phyloP scores from a whole-genome alignment of 2,329 filamentous ascomycete species.

The Coniochaeta hoffmannii region DNA sequence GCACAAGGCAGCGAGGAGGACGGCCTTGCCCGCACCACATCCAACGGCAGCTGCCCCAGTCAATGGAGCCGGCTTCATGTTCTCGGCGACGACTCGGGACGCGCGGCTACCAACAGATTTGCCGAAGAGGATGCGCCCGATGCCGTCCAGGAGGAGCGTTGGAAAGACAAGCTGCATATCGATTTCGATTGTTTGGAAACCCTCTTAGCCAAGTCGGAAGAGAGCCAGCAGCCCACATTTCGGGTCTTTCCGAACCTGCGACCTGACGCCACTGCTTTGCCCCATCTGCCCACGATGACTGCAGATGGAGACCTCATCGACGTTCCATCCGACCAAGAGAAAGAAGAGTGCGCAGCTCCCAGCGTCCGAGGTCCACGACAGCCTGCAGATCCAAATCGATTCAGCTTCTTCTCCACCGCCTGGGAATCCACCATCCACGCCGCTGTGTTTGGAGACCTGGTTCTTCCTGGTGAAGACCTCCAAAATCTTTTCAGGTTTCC shows the following conservation, averaged over 20 bases:
- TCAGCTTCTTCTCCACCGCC: constrained; percentile 95
- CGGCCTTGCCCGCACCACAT: constrained; percentile 62
- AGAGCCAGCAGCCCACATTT: too few relatives aligned
- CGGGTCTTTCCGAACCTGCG: constrained; percentile 58
- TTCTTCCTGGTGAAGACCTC: constrained; percentile 84
- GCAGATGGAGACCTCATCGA: constrained; percentile 50
- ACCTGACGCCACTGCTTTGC: constrained; percentile 16
- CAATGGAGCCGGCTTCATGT: constrained; percentile 50
- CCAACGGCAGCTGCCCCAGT: constrained; percentile 58
- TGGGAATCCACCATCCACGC: constrained; percentile 92
- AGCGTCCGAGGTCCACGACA: constrained; percentile 54
- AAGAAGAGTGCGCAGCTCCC: constrained; percentile 26
- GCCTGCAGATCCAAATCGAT: too few relatives aligned
- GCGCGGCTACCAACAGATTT: constrained; percentile 58
- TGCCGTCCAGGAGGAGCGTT: constrained; percentile 60
- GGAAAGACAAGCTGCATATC: constrained; percentile 69
- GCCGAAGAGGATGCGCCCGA: constrained; percentile 88
- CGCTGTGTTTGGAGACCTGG: constrained; percentile 76
- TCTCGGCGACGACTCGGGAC: constrained; percentile 53
- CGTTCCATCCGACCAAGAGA: constrained; percentile 34
- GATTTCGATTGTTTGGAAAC: constrained; percentile 91
- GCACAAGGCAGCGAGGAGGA: constrained; percentile 32
- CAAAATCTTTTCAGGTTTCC: constrained; percentile 73
- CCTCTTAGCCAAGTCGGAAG: constrained; percentile 40
- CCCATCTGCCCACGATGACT: constrained; percentile 34